phyloP scores from a whole-genome alignment of 2,329 filamentous ascomycete genomes.

The Arthroderma sp. region DNA sequence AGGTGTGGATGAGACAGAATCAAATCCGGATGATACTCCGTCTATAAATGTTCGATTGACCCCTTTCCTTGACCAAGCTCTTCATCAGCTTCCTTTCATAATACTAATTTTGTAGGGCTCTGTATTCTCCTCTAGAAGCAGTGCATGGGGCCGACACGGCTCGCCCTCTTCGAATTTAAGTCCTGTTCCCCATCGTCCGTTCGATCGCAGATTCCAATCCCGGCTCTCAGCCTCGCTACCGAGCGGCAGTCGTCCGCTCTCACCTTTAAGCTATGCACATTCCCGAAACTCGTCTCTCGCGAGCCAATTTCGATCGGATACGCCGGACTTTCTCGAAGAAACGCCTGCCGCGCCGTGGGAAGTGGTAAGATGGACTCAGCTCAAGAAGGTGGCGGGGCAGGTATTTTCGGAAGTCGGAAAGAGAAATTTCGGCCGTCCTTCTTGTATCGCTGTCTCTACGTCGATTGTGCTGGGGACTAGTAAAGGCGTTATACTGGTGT shows the following conservation, averaged over 20 bases:
- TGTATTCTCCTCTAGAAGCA: constrained; percentile 56
- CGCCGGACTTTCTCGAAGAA: constrained; percentile 56
- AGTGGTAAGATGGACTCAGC: constrained; percentile 86
- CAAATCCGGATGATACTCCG: constrained; percentile 69
- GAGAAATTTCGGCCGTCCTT: constrained; percentile 83
- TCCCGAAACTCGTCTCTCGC: constrained; percentile 69
- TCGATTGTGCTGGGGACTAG: constrained; percentile 83
- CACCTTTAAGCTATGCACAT: constrained; percentile 62
- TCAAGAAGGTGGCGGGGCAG: constrained; percentile 78
- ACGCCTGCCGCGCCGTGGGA: constrained; percentile 80
- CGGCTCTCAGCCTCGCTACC: constrained; percentile 55
- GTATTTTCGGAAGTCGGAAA: constrained; percentile 85
- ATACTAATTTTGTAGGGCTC: constrained; percentile 35
- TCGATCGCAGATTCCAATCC: constrained; percentile 88
- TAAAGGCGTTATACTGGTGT: constrained; percentile 86
- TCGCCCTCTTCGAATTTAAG: constrained; percentile 52
- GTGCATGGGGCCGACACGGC: constrained; percentile 54
- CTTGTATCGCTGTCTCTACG: constrained; percentile 76
- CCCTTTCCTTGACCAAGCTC: constrained; percentile 44
- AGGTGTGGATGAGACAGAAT: constrained; percentile 54
- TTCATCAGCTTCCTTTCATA: constrained; percentile 3
- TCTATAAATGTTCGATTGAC: constrained; percentile 56
- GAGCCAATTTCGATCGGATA: constrained; percentile 51
- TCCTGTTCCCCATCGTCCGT: constrained; percentile 74
- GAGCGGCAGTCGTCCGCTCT: constrained; percentile 54